Conservation (phyloP, 2,329 filamentous ascomycete genomes). For the Emmonsiellopsis sp. region DNA sequence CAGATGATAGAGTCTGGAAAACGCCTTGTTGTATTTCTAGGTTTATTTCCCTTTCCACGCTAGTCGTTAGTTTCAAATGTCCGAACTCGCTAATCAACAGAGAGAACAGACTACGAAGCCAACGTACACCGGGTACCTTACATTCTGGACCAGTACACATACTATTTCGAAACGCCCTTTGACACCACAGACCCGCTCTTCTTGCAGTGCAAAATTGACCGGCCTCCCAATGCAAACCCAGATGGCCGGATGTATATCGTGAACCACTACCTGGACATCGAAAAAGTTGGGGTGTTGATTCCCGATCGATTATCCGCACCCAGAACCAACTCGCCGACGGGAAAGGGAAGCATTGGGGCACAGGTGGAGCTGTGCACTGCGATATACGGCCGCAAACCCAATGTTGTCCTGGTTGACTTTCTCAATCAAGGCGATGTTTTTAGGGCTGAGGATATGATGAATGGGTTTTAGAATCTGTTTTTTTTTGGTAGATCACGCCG, state of each 20-base stretch:
- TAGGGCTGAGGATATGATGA: constrained; percentile 29
- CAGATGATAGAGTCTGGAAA: constrained; percentile 33
- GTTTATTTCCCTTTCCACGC: constrained; percentile 5
- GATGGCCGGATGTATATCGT: constrained; percentile 38
- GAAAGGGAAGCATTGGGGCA: constrained; percentile 34
- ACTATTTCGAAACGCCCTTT: constrained; percentile 40
- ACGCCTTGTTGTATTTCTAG: constrained; percentile 35
- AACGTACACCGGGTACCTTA: constrained; percentile 30
- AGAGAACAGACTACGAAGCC: constrained; percentile 29
- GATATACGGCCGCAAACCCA: constrained; percentile 30
- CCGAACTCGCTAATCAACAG: neutral
- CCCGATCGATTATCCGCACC: constrained; percentile 31
- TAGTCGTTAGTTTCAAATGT: neutral
- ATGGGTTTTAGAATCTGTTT: constrained; percentile 21
- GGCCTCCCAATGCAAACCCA: constrained; percentile 28
- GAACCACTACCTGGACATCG: constrained; percentile 39
- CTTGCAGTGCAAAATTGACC: constrained; percentile 34
- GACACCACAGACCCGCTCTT: constrained; percentile 33
- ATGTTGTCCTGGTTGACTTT: constrained; percentile 37
- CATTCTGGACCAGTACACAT: constrained; percentile 34
- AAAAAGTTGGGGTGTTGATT: constrained; percentile 32
- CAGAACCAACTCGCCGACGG: constrained; percentile 35
- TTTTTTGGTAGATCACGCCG: neutral
- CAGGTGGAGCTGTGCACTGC: constrained; percentile 31
- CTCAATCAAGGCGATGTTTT: constrained; percentile 37